phyloP scores from a whole-genome alignment of 1,284 basidiomycete species.

The Ganoderma sinense region DNA sequence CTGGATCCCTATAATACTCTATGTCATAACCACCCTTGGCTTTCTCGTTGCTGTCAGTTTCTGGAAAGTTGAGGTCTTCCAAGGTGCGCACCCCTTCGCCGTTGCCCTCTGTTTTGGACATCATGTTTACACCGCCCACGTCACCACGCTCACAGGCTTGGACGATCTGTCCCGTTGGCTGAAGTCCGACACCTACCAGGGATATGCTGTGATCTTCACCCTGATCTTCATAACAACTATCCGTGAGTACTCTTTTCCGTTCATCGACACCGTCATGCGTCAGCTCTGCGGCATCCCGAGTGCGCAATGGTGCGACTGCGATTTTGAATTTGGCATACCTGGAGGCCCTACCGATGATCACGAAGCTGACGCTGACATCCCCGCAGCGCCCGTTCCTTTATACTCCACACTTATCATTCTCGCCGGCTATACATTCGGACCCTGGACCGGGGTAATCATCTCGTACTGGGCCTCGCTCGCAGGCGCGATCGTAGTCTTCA shows the following conservation, averaged over 20 bases:
- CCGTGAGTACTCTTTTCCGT: constrained; percentile 60
- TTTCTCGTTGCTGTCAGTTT: constrained; percentile 77
- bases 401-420: constrained; percentile 90
- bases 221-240: constrained; percentile 86
- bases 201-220: constrained; percentile 75
- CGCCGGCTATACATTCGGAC: constrained; percentile 87
- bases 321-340: background rate
- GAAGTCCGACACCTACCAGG: constrained; percentile 68
- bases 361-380: constrained; percentile 26
- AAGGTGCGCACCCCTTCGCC: constrained; percentile 53
- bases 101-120: constrained; percentile 4
- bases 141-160: constrained; percentile 53
- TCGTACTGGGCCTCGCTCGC: constrained; percentile 86
- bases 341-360: background rate
- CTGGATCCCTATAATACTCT: constrained; percentile 78
- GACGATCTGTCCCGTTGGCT: constrained; percentile 80
- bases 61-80: constrained; percentile 77
- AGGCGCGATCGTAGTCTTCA: constrained; percentile 83
- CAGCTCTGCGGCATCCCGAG: background rate
- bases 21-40: constrained; percentile 70
- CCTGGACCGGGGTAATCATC: constrained; percentile 80
- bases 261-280: background rate
- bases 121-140: constrained; percentile 11
- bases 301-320: background rate
- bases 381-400: constrained; percentile 78